Percentiles rank a stretch among this genome's conserved stretches.
These are phyloP conservation scores for Candida sonorensis DNA, from an alignment of 805 yeast genomes.

Conservation along the genomic window DNA sequence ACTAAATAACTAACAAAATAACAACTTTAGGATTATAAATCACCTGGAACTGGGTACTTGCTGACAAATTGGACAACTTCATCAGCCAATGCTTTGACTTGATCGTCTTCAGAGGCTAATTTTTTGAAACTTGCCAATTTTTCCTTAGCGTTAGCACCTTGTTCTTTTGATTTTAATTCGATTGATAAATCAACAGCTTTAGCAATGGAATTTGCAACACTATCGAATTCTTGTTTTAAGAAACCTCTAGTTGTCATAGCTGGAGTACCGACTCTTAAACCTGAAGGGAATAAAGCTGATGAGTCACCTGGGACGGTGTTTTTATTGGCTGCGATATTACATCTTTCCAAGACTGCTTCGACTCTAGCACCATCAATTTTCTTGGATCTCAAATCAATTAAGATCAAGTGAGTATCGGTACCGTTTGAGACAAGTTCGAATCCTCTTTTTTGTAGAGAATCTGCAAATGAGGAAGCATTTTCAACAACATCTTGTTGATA, in stretches of 20 bases:
- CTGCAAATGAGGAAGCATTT: constrained; percentile 75
- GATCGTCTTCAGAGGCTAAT: constrained; percentile 56
- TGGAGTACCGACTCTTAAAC: constrained; percentile 95
- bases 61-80: constrained; percentile 72
- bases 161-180: constrained; percentile 50
- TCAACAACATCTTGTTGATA: constrained; percentile 80
- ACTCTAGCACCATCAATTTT: constrained; percentile 93
- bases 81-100: constrained; percentile 51
- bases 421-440: constrained; percentile 83
- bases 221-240: constrained; percentile 65
- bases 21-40: constrained; percentile 25
- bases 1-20: background rate
- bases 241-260: constrained; percentile 98
- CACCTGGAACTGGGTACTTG: constrained; percentile 86
- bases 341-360: constrained; percentile 81
- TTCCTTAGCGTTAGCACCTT: constrained; percentile 51
- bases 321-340: constrained; percentile 92
- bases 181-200: constrained; percentile 66
- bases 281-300: constrained; percentile 94
- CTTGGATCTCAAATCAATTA: constrained; percentile 73
- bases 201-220: constrained; percentile 76
- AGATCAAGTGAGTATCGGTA: constrained; percentile 89
- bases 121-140: constrained; percentile 64
- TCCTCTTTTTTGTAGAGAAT: constrained; percentile 56
- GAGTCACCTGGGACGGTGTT: constrained; percentile 96